Evolutionary conservation across 2,329 filamentous ascomycete species (phyloP), one percentile per base, ranked within the genome.

Genomic region (Cladosporium colombiae): DNA sequence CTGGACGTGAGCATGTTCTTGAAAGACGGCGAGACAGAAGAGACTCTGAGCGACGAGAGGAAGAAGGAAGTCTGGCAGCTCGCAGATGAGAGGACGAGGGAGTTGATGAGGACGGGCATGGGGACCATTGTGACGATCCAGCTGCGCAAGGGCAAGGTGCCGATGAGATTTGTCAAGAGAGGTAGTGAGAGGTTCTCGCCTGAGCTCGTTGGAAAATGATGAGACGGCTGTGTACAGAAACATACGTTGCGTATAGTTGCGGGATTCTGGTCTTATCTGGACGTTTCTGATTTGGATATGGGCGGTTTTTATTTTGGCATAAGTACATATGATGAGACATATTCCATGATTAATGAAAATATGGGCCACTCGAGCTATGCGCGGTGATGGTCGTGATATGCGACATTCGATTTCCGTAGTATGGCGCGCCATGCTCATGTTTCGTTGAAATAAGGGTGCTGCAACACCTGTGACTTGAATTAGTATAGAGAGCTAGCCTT

Each of bases 61-160:
- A 83, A 82, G 74, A 79, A 79, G 49, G 78, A 76, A 60, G 70
- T 90, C 18, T 93, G 91, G 80, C 76, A 78, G 67, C 85, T 84
- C 76, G 90, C 90, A 40, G 84, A 86, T 71, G 77, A 80, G 27
- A 82, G 82, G 72, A 85, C 85, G 31, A 78, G 83, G 66, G 75
- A 79, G 61, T 81, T 85, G 62, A 74, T 92, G 58, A 78, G 77
- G 65, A 78, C 81, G 35, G 87, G 80, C 16, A 81, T 89, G 70
- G 82, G 79, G 31, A 85, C 85, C n/a, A 77, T 91, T 65, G 83
- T 94, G 67, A 93, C 91, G 67, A 80, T 94, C 70, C 91, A 92
- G 79, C 81, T 94, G 76, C 82, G 87, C 33, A 82, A 80, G n/a
- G 80, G 80, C 6, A 80, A 84, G 64, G 86, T 94, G 37, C 88